Evolutionary conservation across 139 green algal species (phyloP), one percentile per base, ranked within the genome.

Genomic region (Tetradesmus obliquus): DNA sequence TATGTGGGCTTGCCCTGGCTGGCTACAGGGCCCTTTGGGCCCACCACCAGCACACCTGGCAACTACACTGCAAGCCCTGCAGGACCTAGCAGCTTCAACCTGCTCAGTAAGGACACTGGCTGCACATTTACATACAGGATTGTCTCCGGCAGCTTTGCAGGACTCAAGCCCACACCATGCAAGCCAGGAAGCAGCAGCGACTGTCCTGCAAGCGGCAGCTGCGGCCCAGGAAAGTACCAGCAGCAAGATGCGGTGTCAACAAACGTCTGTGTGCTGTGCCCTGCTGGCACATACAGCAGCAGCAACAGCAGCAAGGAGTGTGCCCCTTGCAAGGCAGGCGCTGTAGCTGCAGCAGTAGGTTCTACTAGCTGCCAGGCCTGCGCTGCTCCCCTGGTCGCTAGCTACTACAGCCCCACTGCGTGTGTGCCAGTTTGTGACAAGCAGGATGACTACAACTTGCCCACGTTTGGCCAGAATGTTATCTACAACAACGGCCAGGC

Each of bases 131-230:
- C 66, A 3, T 76, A 76, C 66, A 76, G 66, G 66, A 76, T 76
- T 76, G 66, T 76, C 1, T 76, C 66, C 2, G 66, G 66, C 15
- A 24, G 66, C 66, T 76, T 76, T 76, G 66, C 66, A 76, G 66
- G 66, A 76, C 66, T 76, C 66, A 76, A 76, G n/a, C 66, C 66
- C 5, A 76, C 66, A 24, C n/a, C 66, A 17, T 76, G 66, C 66
- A 76, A 76, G 66, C 66, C 66, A 5, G 66, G 66, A 12, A 76
- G 66, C 66, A 76, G 66, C 66, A 76, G 66, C 66, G 66, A 76
- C 66, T 76, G 66, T 76, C 66, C 66, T 76, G 66, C 66, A 76
- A 76, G 66, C 66, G n/a, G 66, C 66, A 76, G 66, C 66, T 76
- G 66, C 66, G 66, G 66, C 4, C 66, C 66, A 24, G 66, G 66